Evolutionary conservation across 2,329 filamentous ascomycete species (phyloP), one percentile per base, ranked within the genome.

Genomic region (Metarhizium anisopliae): DNA sequence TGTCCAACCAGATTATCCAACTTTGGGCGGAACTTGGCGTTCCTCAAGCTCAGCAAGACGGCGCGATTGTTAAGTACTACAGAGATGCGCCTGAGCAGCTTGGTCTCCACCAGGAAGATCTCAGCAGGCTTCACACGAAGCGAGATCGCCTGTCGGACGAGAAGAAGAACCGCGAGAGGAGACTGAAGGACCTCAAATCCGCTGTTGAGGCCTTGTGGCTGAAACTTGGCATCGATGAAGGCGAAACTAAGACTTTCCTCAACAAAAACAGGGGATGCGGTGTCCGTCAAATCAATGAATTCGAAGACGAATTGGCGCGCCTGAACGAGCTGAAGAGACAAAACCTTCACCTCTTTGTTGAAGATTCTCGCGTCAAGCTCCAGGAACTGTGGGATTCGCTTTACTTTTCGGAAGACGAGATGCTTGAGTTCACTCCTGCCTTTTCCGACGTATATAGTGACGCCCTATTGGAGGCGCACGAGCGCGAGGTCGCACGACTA

Each of bases 371-470:
- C 45, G 89, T 85, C 72, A 90, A 89, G 67, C 80, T 99, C 11
- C 93, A 97, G 70, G 92, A 95, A 66, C 82, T 99, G 0, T 99
- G 95, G 94, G 94, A 99, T 67, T 79, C 84, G 0, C 76, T 99
- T 1, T 97, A 94, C 75, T 92, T 95, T 67, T 96, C 90, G 0
- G 94, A 99, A 68, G 94, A 99, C 66, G 94, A 99, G 74, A 97
- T 97, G 92, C 83, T 97, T 56, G 92, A 96, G 62, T 99, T 99
- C 64, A 94, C 92, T 0, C 94, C 95, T 0, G 94, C 92, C 47
- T 97, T 97, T 69, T 95, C 91, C 11, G 94, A 97, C 67, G 93
- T 96, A 20, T 96, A 95, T 73, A 96, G 91, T 64, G 94, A 99
- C 69, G 94, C 94, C 4, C 80, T 99, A 10, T 82, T 99, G 0